Base-by-base conservation (phyloP, 192 early-diverging fungal genomes). In the Coemansia sp. region DNA sequence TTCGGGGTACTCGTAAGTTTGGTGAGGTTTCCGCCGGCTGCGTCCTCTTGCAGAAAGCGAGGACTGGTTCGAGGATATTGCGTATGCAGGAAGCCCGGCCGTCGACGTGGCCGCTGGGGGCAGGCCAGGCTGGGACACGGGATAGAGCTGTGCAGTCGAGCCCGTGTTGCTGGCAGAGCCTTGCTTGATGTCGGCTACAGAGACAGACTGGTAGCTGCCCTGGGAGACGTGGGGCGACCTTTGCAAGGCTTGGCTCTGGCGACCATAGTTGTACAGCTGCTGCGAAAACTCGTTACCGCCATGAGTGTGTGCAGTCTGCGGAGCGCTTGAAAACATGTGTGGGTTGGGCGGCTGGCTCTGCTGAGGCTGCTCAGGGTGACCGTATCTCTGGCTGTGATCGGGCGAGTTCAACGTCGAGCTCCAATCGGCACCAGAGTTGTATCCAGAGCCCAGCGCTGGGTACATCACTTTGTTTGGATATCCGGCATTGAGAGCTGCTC, bases 81-180 rank as follows among this genome's bases (percentile, higher is more conserved):
- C 58, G 34, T 80, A 74, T 23, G 61, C 54, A 6, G 69, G 53
- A 8, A 72, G 69, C 14, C 60, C 48, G 19, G 39, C 39, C 13
- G 60, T 69, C 23, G 77, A 62, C 27, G 77, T 64, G 10, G 68
- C 71, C 14, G 62, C 24, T 23, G 77, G 77, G 10, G 77, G 77
- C 20, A 74, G 54, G 13, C 77, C 71, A 11, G 77, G 65, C 58
- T 74, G 77, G 8, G 71, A 80, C 20, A 74, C 65, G 1, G 77
- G 68, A 25, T 79, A 71, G 30, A 53, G 8, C 58, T 74, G 77
- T 20, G 67, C 35, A 24, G 50, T 10, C 16, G 55, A 6, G 39
- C 48, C 55, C 7, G 54, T 10, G 22, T 24, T 4, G 23, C 25
- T 47, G 16, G 48, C 6, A n/a, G 30, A 32, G 8, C 1, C 39